Percentiles rank a stretch among this genome's conserved stretches.
These are phyloP conservation scores for Irpex sp. DNA, from an alignment of 1,284 basidiomycete genomes.

Conservation along the genomic window DNA sequence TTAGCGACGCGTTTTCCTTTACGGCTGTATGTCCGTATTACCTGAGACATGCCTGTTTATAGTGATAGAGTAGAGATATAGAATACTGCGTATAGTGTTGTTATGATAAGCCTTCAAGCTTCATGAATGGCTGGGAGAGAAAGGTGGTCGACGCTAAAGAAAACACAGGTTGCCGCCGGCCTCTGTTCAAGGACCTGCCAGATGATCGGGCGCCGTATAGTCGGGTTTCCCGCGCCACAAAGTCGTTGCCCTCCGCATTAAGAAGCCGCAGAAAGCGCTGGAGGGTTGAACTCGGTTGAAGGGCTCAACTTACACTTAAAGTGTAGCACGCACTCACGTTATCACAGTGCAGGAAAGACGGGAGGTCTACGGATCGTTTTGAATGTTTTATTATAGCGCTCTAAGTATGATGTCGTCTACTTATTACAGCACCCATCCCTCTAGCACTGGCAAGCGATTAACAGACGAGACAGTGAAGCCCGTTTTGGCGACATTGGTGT, in stretches of 20 bases:
- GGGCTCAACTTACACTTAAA: no score
- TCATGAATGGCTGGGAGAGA: not conserved
- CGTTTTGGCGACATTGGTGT: not conserved
- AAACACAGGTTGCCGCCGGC: not conserved
- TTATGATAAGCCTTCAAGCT: no score
- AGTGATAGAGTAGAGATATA: no score
- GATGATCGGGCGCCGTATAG: not conserved
- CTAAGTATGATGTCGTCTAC: no score
- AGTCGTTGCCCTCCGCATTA: not conserved
- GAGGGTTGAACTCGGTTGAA: no score
- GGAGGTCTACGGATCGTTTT: no score
- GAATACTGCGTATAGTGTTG: no score
- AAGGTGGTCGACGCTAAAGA: not conserved
- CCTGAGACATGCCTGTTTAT: conserved; percentile 2
- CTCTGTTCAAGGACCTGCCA: not conserved
- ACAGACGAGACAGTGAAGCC: not conserved
- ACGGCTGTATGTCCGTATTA: conserved; percentile 21
- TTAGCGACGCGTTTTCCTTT: conserved; percentile 13
- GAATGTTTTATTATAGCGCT: no score
- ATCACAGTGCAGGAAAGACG: no score
- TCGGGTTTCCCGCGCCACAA: not conserved
- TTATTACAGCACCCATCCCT: not conserved
- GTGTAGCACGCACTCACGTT: no score
- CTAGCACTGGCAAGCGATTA: not conserved
- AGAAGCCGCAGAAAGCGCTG: not conserved